Evolutionary conservation across 768 basidiomycete genomes (phyloP), one percentile per base, ranked within the genome.

Genomic region (Suillus bovinus): DNA sequence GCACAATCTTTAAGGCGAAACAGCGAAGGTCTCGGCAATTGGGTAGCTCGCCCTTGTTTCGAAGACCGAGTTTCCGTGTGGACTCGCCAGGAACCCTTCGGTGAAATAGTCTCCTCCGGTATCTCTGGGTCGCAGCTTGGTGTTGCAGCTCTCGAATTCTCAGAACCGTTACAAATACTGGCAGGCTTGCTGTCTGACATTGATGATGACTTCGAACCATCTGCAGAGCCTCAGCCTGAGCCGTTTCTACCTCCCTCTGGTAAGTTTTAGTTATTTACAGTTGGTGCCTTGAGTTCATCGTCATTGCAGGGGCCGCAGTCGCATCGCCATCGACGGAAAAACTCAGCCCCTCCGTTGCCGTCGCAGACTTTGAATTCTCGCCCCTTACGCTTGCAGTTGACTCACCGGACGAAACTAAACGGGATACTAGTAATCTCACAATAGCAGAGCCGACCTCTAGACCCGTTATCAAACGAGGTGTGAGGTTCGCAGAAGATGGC

Each of bases 21-120:
- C 44, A 88, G 87, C 69, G 76, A 77, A 16, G 87, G 88, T 60
- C 77, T 93, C 52, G 81, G 80, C 47, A 81, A 76, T n/a, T 93
- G 91, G 91, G 79, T 85, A 64, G 77, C 80, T 41, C 87, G 91
- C 4, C 86, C 88, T 29, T 88, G 88, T 70, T 92, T 90, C 71
- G 91, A 93, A 73, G 89, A 93, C 61, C 80, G 90, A 36, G 76
- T 83, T 64, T 74, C 78, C 31, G 77, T 90, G 5, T 89, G 86
- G 78, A 72, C 81, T 14, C 78, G 79, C 4, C 69, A 74, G 27
- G 78, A 78, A 22, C 76, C 70, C 20, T 78, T 72, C 14, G 71
- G 81, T 41, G 69, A 77, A 22, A 63, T 77, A 39, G 71, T 73
- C 20, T 64, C 71, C 54, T 65, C 69, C 36, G 79, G 76, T 20